Evolutionary conservation across 2,329 filamentous ascomycete species (phyloP).

Genomic region (Epichloe scottii): DNA sequence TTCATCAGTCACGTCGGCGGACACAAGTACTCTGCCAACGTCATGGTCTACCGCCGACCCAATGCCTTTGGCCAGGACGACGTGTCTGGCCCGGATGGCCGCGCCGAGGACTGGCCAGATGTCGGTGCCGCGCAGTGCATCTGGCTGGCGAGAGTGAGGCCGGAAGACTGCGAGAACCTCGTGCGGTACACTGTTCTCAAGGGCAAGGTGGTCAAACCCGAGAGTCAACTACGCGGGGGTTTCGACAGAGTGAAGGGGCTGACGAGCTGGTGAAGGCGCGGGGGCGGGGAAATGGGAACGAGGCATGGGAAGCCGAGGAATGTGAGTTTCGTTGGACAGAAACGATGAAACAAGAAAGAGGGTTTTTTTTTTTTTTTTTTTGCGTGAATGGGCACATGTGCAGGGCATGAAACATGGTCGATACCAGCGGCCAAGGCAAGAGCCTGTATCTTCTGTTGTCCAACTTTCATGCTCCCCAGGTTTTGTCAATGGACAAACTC

Average conservation of each 20-base stretch:
- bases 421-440: too few species aligned
- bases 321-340: neutral
- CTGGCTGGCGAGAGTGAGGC: slow-evolving; percentile 74
- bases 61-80: slow-evolving; percentile 44
- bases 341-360: too few species aligned
- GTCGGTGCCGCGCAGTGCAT: slow-evolving; percentile 74
- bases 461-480: too few species aligned
- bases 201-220: slow-evolving; percentile 88
- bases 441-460: too few species aligned
- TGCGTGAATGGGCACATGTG: too few species aligned
- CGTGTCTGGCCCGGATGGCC: slow-evolving; percentile 12
- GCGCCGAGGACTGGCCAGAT: slow-evolving; percentile 17
- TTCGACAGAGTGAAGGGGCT: slow-evolving; percentile 75
- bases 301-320: too few species aligned
- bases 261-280: slow-evolving; percentile 61
- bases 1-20: slow-evolving; percentile 95
- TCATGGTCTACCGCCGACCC: slow-evolving; percentile 72
- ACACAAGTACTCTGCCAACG: slow-evolving; percentile 91
- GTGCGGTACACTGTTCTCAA: slow-evolving; percentile 80
- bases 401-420: too few species aligned
- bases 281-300: neutral
- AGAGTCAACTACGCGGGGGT: slow-evolving; percentile 71
- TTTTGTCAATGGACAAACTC: too few species aligned
- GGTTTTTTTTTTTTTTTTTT: too few species aligned
- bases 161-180: slow-evolving; percentile 88